phyloP scores from a whole-genome alignment of 352 stramenopile species.

The Pythium sukuiense region DNA sequence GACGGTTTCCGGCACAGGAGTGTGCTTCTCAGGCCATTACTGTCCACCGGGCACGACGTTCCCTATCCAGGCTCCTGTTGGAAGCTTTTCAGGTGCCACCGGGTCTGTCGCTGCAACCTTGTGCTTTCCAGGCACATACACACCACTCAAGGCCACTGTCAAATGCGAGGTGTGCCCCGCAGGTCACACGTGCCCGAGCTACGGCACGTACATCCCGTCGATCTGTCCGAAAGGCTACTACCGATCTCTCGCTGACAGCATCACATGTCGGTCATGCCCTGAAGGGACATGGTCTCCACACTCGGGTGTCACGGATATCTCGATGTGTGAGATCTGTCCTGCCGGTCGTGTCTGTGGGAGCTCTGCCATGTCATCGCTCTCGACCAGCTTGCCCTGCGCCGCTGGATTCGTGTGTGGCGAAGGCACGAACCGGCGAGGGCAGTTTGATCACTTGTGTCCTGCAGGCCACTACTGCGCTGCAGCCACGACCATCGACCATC shows the following conservation, averaged over 20 bases:
- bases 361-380: slow-evolving; percentile 85
- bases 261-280: slow-evolving; percentile 94
- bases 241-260: slow-evolving; percentile 92
- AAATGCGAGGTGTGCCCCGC: slow-evolving; percentile 92
- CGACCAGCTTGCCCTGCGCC: slow-evolving; percentile 84
- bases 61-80: slow-evolving; percentile 90
- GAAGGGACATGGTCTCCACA: slow-evolving; percentile 94
- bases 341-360: slow-evolving; percentile 93
- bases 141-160: slow-evolving; percentile 86
- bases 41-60: slow-evolving; percentile 90
- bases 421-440: slow-evolving; percentile 86
- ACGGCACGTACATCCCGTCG: slow-evolving; percentile 95
- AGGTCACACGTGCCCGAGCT: slow-evolving; percentile 92
- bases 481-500: slow-evolving; percentile 76
- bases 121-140: slow-evolving; percentile 97
- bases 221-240: slow-evolving; percentile 94
- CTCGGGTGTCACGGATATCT: slow-evolving; percentile 93
- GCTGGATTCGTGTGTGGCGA: slow-evolving; percentile 94
- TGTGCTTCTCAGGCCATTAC: slow-evolving; percentile 95
- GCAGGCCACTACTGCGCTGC: slow-evolving; percentile 90
- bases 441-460: slow-evolving; percentile 93
- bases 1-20: slow-evolving; percentile 72
- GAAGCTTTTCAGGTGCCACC: slow-evolving; percentile 86
- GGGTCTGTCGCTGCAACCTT: slow-evolving; percentile 92
- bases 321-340: slow-evolving; percentile 94